Percentiles rank a stretch among this genome's conserved stretches.
Conservation (phyloP, 352 stramenopile genomes). For the Labyrinthula sp. region DNA sequence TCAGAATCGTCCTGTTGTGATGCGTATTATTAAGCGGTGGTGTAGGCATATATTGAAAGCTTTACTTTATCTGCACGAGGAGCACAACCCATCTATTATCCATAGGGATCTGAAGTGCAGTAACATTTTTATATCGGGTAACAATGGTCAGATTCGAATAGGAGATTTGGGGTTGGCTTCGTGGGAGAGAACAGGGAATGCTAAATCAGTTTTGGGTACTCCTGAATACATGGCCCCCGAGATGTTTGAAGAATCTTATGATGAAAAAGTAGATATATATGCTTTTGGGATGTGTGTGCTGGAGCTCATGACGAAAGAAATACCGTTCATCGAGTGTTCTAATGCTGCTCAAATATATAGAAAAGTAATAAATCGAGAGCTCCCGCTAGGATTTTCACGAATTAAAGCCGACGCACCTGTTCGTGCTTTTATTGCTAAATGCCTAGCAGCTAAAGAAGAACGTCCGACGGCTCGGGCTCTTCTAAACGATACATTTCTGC, state of each 20-base stretch:
- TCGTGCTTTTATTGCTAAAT: conserved; percentile 9
- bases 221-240: conserved; percentile 98
- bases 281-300: conserved; percentile 97
- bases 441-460: too few species aligned
- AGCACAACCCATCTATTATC: conserved; percentile 69
- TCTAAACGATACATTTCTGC: too few species aligned
- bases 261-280: conserved; percentile 67
- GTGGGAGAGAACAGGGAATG: conserved; percentile 18
- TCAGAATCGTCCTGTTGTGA: conserved; percentile 33
- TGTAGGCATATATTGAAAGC: conserved; percentile 58
- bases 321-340: conserved; percentile 70
- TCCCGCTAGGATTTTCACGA: conserved; percentile 1
- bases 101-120: conserved; percentile 76
- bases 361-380: conserved; percentile 44
- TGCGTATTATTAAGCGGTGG: conserved; percentile 48
- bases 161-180: conserved; percentile 70
- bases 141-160: conserved; percentile 86
- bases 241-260: conserved; percentile 74
- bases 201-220: conserved; percentile 80
- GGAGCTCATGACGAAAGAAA: conserved; percentile 96
- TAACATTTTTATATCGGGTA: conserved; percentile 92
- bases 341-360: conserved; percentile 68
- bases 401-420: neutral
- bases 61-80: conserved; percentile 70
- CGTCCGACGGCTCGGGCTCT: too few species aligned